phyloP scores from a whole-genome alignment of 73 alveolate genomes.

The Durusdinium trenchii region DNA sequence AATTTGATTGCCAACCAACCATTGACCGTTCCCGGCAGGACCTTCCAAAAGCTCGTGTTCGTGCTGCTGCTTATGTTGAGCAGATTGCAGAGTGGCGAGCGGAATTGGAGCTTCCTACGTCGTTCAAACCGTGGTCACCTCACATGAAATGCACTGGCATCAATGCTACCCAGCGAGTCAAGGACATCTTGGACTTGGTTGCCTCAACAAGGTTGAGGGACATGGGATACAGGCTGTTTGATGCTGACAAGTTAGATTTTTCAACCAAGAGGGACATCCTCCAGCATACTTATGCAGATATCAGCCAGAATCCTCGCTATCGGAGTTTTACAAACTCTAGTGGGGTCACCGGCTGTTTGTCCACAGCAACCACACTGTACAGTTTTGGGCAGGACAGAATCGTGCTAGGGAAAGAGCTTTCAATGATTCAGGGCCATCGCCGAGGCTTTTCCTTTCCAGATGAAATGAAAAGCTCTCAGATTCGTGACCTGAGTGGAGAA shows the following conservation, averaged over 20 bases:
- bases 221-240: no score
- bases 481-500: not conserved
- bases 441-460: not conserved
- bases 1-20: no score
- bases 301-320: not conserved
- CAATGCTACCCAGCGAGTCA: not conserved
- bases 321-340: not conserved
- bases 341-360: not conserved
- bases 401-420: not conserved
- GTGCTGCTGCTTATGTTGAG: not conserved
- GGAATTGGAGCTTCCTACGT: not conserved
- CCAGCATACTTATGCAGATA: not conserved
- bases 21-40: no score
- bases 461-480: not conserved
- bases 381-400: not conserved
- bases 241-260: no score
- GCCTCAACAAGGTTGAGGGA: not conserved
- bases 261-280: not conserved
- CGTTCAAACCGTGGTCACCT: not conserved
- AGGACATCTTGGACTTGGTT: not conserved
- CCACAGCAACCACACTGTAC: not conserved
- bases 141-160: not conserved
- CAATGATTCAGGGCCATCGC: not conserved
- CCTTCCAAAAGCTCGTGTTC: no score
- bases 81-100: not conserved